phyloP scores from a whole-genome alignment of 495 filamentous ascomycete genomes.

The Oidiodendron maius region DNA sequence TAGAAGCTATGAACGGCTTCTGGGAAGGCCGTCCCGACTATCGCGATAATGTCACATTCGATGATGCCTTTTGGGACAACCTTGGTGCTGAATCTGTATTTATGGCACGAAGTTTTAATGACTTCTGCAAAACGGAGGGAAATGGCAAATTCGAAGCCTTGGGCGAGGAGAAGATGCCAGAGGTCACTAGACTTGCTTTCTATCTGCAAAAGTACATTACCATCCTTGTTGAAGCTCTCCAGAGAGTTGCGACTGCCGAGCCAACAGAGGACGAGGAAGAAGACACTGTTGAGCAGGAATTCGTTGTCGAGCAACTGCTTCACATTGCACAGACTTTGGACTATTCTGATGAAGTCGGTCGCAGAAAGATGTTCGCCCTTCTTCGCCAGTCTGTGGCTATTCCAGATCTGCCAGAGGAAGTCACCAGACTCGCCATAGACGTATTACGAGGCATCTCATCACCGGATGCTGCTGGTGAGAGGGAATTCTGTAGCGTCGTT shows the following conservation, averaged over 20 bases:
- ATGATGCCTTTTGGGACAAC: conserved; percentile 82
- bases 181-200: conserved; percentile 83
- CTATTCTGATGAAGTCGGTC: conserved; percentile 90
- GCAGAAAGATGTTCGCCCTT: conserved; percentile 89
- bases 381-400: conserved; percentile 79
- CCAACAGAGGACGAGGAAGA: conserved; percentile 55
- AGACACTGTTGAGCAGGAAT: conserved; percentile 79
- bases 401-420: conserved; percentile 84
- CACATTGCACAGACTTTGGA: conserved; percentile 88
- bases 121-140: conserved; percentile 71
- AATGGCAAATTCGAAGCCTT: conserved; percentile 65
- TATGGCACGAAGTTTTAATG: conserved; percentile 84
- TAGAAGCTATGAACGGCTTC: conserved; percentile 90
- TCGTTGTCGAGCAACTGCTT: conserved; percentile 89
- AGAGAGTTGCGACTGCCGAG: conserved; percentile 43
- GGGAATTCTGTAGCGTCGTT: conserved; percentile 88
- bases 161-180: conserved; percentile 88
- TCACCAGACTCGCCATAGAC: conserved; percentile 81
- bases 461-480: conserved; percentile 69
- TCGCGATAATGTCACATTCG: conserved; percentile 70
- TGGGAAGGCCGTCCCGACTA: conserved; percentile 95
- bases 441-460: conserved; percentile 78
- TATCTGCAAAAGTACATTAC: conserved; percentile 75
- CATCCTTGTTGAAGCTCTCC: conserved; percentile 63
- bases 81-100: conserved; percentile 84